Evolutionary conservation across 164 flowering plant species (phyloP).

Genomic region (Sedum album): DNA sequence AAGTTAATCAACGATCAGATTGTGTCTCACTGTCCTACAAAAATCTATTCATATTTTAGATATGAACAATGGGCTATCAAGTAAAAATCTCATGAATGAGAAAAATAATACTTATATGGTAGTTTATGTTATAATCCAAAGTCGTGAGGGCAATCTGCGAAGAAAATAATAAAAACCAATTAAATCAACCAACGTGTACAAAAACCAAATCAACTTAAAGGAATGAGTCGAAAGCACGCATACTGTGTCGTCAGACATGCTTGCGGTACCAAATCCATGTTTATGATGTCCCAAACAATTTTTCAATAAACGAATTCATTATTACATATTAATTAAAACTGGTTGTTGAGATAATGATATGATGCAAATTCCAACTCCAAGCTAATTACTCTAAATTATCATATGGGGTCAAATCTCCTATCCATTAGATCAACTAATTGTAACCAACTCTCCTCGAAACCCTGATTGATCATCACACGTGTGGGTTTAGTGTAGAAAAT

Average conservation of each 20-base stretch:
- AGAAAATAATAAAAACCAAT: background rate
- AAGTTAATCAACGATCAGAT: too few relatives aligned
- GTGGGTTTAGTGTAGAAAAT: background rate
- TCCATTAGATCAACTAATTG: constrained; percentile 1
- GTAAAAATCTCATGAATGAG: too few relatives aligned
- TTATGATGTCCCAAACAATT: background rate
- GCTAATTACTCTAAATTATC: background rate
- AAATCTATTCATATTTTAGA: too few relatives aligned
- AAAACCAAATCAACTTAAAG: background rate
- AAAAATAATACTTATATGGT: background rate
- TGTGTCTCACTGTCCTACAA: too few relatives aligned
- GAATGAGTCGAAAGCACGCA: background rate
- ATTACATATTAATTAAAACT: background rate
- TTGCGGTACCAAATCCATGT: background rate
- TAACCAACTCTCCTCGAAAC: background rate
- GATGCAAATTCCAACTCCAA: constrained; percentile 3
- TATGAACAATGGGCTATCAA: too few relatives aligned
- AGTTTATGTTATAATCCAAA: background rate
- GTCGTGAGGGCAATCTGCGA: background rate
- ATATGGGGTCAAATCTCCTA: background rate
- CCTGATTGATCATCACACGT: background rate
- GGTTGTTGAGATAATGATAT: background rate
- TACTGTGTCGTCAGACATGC: background rate
- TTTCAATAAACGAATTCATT: background rate
- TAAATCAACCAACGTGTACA: background rate